Evolutionary conservation across 1,284 basidiomycete genomes (phyloP).

Genomic region (Mycena citricolor): DNA sequence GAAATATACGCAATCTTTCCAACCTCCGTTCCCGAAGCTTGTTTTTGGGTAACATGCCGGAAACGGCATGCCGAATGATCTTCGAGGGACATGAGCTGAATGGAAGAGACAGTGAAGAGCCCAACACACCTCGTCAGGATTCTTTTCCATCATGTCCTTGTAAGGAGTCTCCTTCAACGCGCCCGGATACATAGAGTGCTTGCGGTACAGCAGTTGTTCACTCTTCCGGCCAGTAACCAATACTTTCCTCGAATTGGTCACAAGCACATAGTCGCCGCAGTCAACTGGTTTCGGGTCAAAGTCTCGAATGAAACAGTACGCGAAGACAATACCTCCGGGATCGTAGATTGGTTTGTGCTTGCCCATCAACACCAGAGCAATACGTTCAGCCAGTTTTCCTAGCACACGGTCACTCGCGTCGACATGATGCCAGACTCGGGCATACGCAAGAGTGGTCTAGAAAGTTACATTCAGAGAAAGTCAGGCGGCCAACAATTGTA

Average conservation of each 20-base stretch:
- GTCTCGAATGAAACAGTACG: neutral
- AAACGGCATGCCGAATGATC: slow-evolving; percentile 95
- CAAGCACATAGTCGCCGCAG: slow-evolving; percentile 97
- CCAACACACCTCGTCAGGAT: slow-evolving; percentile 85
- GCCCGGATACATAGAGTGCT: slow-evolving; percentile 93
- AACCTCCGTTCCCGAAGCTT: slow-evolving; percentile 84
- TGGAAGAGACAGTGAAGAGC: neutral
- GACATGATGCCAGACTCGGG: slow-evolving; percentile 94
- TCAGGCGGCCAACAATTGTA: neutral
- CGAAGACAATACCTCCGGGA: slow-evolving; percentile 61
- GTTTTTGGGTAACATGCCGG: slow-evolving; percentile 97
- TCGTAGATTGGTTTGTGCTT: slow-evolving; percentile 99
- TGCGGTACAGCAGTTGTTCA: slow-evolving; percentile 85
- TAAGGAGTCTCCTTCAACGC: slow-evolving; percentile 91
- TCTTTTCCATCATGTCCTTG: slow-evolving; percentile 76
- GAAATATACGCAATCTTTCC: slow-evolving; percentile 84
- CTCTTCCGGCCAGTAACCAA: slow-evolving; percentile 90
- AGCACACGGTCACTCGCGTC: slow-evolving; percentile 88
- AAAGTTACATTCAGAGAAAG: slow-evolving; percentile 2
- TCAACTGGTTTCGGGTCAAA: slow-evolving; percentile 59
- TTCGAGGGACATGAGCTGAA: slow-evolving; percentile 33
- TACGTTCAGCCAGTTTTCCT: slow-evolving; percentile 91
- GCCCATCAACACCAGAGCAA: slow-evolving; percentile 96
- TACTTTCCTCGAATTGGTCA: slow-evolving; percentile 86
- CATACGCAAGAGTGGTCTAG: slow-evolving; percentile 91